A percentile compares a stretch with the other conserved stretches of the same genome.
Conservation (phyloP, 768 basidiomycete species). For the Tulasnella sp. region DNA sequence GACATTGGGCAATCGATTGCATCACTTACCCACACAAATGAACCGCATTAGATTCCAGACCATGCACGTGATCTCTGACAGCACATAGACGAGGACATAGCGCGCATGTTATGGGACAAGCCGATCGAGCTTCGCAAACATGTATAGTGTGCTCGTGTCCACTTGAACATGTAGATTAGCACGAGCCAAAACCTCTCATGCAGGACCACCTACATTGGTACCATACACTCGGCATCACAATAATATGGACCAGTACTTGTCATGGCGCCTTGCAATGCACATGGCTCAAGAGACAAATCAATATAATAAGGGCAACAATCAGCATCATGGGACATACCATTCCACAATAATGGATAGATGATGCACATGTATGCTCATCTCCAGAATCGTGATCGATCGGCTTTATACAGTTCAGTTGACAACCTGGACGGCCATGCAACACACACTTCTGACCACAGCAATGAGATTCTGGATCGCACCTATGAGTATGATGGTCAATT, state of each 20-base stretch:
- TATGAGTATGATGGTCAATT: neutral
- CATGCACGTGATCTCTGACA: neutral
- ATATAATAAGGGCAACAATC: neutral
- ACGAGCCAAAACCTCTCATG: neutral
- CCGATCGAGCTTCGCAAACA: too few relatives aligned
- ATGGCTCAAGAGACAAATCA: neutral
- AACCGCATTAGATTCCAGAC: neutral
- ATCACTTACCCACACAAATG: neutral
- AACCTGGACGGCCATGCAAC: neutral
- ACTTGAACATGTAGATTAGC: neutral
- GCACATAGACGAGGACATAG: neutral
- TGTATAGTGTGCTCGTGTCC: too few relatives aligned
- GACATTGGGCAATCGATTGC: neutral
- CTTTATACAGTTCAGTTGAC: neutral
- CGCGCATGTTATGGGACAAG: neutral
- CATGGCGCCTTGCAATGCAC: neutral
- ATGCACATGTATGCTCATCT: neutral
- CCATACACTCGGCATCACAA: slow-evolving; percentile 30
- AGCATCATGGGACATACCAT: neutral
- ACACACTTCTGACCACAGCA: neutral
- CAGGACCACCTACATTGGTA: neutral
- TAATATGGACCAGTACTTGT: slow-evolving; percentile 22
- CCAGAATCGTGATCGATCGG: too few relatives aligned
- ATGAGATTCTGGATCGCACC: neutral
- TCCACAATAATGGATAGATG: neutral